Conservation (phyloP, 352 stramenopile genomes). For the Pythium oligandrum region DNA sequence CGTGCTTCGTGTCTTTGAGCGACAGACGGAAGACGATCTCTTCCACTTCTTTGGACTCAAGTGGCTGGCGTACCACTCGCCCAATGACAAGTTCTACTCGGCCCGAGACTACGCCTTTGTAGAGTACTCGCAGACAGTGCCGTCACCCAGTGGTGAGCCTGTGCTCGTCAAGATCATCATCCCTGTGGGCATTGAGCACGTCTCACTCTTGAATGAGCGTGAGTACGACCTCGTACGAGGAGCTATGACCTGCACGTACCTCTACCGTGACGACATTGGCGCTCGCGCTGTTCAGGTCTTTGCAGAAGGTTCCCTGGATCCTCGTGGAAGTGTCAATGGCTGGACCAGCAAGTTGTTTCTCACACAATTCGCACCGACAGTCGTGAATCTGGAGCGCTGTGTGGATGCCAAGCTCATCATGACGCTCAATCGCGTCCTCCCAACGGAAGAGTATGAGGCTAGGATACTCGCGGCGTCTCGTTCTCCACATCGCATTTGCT, state of each 20-base stretch:
- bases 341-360: slow-evolving; percentile 59
- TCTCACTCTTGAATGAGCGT: slow-evolving; percentile 28
- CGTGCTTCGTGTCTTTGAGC: slow-evolving; percentile 56
- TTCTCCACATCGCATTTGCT: slow-evolving; percentile 29
- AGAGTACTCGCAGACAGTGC: slow-evolving; percentile 52
- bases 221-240: slow-evolving; percentile 53
- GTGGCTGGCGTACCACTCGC: slow-evolving; percentile 53
- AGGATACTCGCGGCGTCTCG: slow-evolving; percentile 3
- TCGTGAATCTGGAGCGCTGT: slow-evolving; percentile 62
- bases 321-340: slow-evolving; percentile 34
- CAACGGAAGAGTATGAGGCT: slow-evolving; percentile 24
- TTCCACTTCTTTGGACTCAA: slow-evolving; percentile 80
- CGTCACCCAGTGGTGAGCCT: slow-evolving; percentile 32
- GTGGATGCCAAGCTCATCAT: slow-evolving; percentile 81
- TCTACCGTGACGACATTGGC: slow-evolving; percentile 55
- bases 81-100: slow-evolving; percentile 44
- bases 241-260: slow-evolving; percentile 47
- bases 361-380: slow-evolving; percentile 50
- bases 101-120: slow-evolving; percentile 58
- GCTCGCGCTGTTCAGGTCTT: slow-evolving; percentile 65
- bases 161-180: slow-evolving; percentile 62
- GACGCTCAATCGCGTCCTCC: slow-evolving; percentile 70
- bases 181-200: slow-evolving; percentile 42
- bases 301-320: slow-evolving; percentile 50
- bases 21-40: slow-evolving; percentile 48